Conservation (phyloP, 129 eudicot species). For the Centaurea solstitialis region DNA sequence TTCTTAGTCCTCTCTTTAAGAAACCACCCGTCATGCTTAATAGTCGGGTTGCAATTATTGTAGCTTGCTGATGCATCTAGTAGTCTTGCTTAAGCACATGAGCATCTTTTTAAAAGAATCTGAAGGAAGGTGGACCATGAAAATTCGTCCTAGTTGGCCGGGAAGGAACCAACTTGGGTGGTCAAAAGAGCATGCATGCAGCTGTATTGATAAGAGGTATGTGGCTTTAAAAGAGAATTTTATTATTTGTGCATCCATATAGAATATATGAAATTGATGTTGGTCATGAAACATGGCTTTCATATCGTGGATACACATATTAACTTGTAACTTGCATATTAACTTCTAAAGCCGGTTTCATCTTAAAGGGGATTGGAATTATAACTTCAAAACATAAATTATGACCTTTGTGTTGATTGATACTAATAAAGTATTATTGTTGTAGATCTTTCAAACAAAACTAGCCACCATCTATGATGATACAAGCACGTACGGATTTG, state of each 20-base stretch:
- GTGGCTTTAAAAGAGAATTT: conserved; percentile 40
- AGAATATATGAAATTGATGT: conserved; percentile 38
- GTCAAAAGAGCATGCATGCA: conserved; percentile 3
- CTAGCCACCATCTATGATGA: not conserved
- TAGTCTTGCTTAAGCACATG: conserved; percentile 18
- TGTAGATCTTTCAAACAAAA: not conserved
- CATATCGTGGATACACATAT: not conserved
- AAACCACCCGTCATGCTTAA: not conserved
- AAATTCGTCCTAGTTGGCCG: conserved; percentile 18
- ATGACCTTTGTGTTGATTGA: not conserved
- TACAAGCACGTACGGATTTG: not conserved
- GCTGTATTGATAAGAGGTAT: conserved; percentile 33
- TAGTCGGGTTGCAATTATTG: not conserved
- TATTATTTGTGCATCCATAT: conserved; percentile 8
- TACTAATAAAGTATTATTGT: not conserved
- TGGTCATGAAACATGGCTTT: conserved; percentile 22
- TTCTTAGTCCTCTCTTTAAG: not conserved
- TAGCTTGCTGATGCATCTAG: not conserved
- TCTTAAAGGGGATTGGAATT: not conserved
- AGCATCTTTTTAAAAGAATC: conserved; percentile 27
- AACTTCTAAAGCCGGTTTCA: not conserved
- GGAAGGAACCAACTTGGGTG: conserved; percentile 7
- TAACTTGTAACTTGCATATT: not conserved
- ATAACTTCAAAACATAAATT: not conserved
- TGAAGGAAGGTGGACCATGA: conserved; percentile 18